Percentiles rank a stretch among this genome's conserved stretches.
Evolutionary conservation across 208 protist genomes (phyloP).

Genomic region (Phytomonas sp.): DNA sequence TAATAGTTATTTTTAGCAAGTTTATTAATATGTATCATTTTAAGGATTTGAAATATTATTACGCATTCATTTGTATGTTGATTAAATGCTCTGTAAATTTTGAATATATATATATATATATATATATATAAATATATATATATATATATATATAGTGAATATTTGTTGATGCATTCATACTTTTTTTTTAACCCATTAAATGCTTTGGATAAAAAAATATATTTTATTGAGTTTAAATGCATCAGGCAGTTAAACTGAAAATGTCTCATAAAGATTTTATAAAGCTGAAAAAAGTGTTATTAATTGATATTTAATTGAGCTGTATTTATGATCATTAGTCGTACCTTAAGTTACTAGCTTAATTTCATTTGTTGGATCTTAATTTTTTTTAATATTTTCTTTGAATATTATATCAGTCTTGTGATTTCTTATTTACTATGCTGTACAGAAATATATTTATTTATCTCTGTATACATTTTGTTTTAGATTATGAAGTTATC

Average conservation of each 20-base stretch:
- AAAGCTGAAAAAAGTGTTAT: neutral
- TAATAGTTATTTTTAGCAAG: neutral
- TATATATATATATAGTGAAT: slow-evolving; percentile 6
- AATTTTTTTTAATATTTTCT: neutral
- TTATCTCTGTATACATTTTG: neutral
- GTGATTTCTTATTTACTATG: neutral
- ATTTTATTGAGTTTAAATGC: neutral
- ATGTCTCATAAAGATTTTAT: neutral
- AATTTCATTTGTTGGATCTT: neutral
- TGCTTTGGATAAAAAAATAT: neutral
- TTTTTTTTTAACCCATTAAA: neutral
- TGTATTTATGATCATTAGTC: neutral
- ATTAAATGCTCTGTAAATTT: no score
- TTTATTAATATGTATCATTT: neutral
- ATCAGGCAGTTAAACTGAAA: neutral
- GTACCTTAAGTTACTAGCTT: neutral
- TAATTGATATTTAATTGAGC: neutral
- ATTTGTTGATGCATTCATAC: no score
- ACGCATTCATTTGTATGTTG: slow-evolving; percentile 1
- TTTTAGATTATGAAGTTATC: neutral
- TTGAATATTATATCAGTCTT: neutral
- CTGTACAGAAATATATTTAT: neutral
- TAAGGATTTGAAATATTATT: slow-evolving; percentile 9
- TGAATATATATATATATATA: neutral
- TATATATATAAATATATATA: slow-evolving; percentile 4